Evolutionary conservation across 208 protist species (phyloP).

Genomic region (Blechomonas ayalai): DNA sequence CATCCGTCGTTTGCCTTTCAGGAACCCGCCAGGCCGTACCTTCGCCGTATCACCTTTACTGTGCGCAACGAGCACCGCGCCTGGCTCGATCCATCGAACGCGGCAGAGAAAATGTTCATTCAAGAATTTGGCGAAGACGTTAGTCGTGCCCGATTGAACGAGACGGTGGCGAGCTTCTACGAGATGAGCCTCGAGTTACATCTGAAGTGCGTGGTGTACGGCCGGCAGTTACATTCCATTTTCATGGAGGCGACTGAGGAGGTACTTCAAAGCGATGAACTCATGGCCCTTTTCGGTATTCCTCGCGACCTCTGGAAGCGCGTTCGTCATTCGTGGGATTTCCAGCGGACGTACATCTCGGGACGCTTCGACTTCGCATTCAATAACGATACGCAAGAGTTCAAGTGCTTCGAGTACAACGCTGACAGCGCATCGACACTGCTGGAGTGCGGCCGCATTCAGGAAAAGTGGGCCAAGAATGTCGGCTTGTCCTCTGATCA

Average conservation of each 20-base stretch:
- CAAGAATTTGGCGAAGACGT: constrained; percentile 77
- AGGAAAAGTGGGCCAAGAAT: constrained; percentile 80
- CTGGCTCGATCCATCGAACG: constrained; percentile 77
- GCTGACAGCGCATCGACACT: constrained; percentile 86
- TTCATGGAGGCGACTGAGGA: constrained; percentile 83
- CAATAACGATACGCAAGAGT: constrained; percentile 51
- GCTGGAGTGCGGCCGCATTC: constrained; percentile 82
- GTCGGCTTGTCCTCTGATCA: constrained; percentile 57
- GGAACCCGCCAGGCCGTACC: constrained; percentile 30
- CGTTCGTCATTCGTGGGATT: constrained; percentile 69
- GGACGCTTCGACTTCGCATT: constrained; percentile 89
- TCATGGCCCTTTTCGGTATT: constrained; percentile 61
- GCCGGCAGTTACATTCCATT: constrained; percentile 62
- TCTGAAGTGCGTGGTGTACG: constrained; percentile 50
- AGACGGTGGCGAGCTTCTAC: constrained; percentile 74
- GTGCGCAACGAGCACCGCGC: constrained; percentile 31
- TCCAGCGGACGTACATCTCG: constrained; percentile 65
- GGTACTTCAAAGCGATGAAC: constrained; percentile 71
- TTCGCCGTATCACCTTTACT: constrained; percentile 48
- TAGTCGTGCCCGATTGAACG: constrained; percentile 41
- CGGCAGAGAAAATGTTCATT: constrained; percentile 66
- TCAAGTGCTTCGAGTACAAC: constrained; percentile 92
- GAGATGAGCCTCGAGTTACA: constrained; percentile 68
- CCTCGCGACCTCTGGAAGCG: constrained; percentile 81
- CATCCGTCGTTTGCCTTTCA: constrained; percentile 59